A percentile compares a stretch with the other conserved stretches of the same genome.
These are phyloP conservation scores for Pleurotus citrinopileatus DNA, from an alignment of 768 basidiomycete species.

Conservation along the genomic window DNA sequence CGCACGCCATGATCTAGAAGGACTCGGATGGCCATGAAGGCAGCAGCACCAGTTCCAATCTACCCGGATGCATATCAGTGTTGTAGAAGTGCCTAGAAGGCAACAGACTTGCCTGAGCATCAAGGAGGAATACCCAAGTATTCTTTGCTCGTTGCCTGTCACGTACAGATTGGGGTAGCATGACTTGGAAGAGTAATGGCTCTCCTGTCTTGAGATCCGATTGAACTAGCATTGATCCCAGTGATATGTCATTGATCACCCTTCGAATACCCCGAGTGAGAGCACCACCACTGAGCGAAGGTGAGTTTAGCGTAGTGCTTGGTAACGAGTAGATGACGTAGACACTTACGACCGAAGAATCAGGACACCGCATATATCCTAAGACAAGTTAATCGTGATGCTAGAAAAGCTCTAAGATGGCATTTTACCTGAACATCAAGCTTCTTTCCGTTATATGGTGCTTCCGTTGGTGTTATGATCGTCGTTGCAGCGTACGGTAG, in stretches of 20 bases:
- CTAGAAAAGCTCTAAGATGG: neutral
- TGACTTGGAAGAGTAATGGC: slow-evolving; percentile 79
- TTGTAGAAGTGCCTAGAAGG: neutral
- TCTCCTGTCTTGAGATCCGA: slow-evolving; percentile 84
- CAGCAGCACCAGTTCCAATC: slow-evolving; percentile 92
- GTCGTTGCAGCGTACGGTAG: slow-evolving; percentile 67
- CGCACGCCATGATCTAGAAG: slow-evolving; percentile 89
- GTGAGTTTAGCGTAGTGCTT: slow-evolving; percentile 12
- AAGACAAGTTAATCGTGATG: neutral
- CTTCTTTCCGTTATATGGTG: slow-evolving; percentile 55
- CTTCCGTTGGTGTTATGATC: slow-evolving; percentile 67
- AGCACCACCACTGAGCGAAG: slow-evolving; percentile 80
- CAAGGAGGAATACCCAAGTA: slow-evolving; percentile 84
- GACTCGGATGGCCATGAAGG: slow-evolving; percentile 94
- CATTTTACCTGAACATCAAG: slow-evolving; percentile 54
- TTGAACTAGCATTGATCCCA: slow-evolving; percentile 91
- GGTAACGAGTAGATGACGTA: neutral
- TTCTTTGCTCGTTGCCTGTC: slow-evolving; percentile 59
- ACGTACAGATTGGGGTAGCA: slow-evolving; percentile 75
- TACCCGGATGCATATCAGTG: slow-evolving; percentile 23
- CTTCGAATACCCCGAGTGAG: slow-evolving; percentile 89
- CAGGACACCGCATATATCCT: slow-evolving; percentile 85
- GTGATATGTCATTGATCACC: slow-evolving; percentile 79
- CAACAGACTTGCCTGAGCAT: slow-evolving; percentile 66
- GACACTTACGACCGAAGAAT: slow-evolving; percentile 79